These are phyloP conservation scores for Periconia macrospinosa DNA, from an alignment of 2,329 filamentous ascomycete genomes.

Conservation along the genomic window DNA sequence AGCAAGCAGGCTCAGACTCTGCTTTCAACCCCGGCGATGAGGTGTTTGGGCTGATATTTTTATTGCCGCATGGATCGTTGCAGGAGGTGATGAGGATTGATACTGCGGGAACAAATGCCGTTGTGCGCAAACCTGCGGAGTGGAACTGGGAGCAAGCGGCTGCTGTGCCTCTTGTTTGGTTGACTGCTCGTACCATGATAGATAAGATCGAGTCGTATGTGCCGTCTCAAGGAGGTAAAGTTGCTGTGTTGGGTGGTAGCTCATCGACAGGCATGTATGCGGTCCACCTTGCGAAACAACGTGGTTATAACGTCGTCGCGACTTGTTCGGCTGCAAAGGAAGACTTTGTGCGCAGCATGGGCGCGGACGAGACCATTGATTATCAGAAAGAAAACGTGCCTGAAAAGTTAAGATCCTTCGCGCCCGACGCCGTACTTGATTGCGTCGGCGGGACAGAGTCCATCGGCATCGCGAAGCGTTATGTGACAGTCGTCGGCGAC, in stretches of 20 bases:
- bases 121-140: background rate
- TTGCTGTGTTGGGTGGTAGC: background rate
- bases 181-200: background rate
- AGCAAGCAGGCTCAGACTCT: background rate
- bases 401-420: background rate
- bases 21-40: background rate
- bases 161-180: background rate
- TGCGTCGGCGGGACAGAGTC: background rate
- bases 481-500: background rate
- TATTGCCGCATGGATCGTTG: background rate
- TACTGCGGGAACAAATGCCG: background rate
- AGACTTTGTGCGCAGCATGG: background rate
- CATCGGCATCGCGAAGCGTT: background rate
- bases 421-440: background rate
- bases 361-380: background rate
- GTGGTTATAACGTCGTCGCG: background rate
- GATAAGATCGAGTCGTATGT: background rate
- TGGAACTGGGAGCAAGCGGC: background rate
- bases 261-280: background rate
- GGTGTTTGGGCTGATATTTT: background rate
- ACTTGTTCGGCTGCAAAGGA: background rate
- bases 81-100: background rate
- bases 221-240: background rate
- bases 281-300: background rate
- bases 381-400: background rate